Base-by-base conservation (phyloP, 495 filamentous ascomycete genomes). In the Articulospora tetracladia region DNA sequence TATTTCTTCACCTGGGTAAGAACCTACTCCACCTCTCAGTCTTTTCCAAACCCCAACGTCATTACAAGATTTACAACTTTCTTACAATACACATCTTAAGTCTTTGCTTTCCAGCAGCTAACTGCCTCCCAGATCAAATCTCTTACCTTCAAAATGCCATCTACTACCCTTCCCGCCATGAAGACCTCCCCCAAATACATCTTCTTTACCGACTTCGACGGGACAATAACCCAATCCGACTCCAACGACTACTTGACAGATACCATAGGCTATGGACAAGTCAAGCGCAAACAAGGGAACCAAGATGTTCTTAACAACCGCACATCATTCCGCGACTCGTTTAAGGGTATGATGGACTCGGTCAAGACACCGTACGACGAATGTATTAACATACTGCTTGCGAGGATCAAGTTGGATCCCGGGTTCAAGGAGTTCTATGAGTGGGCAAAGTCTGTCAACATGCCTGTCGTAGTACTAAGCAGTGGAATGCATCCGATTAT, bases 141-240 rank as follows among this genome's bases (percentile, higher is more conserved):
- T 44, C 39, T 10, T 8, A 50, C 17, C 26, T 19, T 26, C 60
- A 67, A 47, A 53, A 68, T 68, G 66, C 27, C 55, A 13, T 39
- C 61, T 50, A 57, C 46, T 17, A 60, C 63, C 15, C 73, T 81
- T 7, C 77, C 79, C 3, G 79, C 79, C 25, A 72, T 92, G 74
- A 75, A 78, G 64, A 87, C 83, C 17, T 81, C 82, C 64, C 88
- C 89, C 30, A 88, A 91, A 71, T 86, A 87, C 77, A 94, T 98
- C 73, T 96, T 98, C 79, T 98, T 97, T 78, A 93, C 93, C 41
- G 93, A 98, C 73, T 98, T 98, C 64, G 93, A 98, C 69, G 93
- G 93, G 55, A 97, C 94, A 30, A 94, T 98, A 67, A 97, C 93
- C 28, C 76, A 89, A 58, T 82, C 89, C 65, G 92, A 97, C 75